phyloP scores from a whole-genome alignment of 2,329 filamentous ascomycete species.

The Epichloe sibirici region DNA sequence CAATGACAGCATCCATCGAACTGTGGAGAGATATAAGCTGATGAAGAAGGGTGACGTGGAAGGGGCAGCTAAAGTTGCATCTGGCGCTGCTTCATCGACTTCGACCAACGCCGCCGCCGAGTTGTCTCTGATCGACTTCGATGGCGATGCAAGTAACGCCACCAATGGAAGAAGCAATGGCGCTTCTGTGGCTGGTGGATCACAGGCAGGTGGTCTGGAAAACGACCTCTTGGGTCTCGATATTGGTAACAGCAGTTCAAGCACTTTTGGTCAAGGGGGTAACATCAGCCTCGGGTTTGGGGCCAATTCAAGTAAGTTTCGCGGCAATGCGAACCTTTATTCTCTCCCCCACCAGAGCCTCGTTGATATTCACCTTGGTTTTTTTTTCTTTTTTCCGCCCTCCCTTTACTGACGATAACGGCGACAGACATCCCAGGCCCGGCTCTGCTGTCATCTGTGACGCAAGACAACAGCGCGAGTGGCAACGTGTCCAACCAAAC shows the following conservation, averaged over 20 bases:
- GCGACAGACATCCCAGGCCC: slow-evolving; percentile 49
- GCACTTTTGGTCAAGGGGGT: slow-evolving; percentile 59
- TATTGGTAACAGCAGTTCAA: slow-evolving; percentile 48
- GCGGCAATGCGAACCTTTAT: neutral
- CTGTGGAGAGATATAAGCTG: slow-evolving; percentile 87
- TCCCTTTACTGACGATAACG: slow-evolving; percentile 9
- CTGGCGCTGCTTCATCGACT: slow-evolving; percentile 62
- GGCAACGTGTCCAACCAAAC: slow-evolving; percentile 28
- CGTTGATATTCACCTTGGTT: neutral
- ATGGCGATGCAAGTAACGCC: slow-evolving; percentile 45
- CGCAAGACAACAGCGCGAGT: slow-evolving; percentile 46
- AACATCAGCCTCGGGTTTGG: slow-evolving; percentile 75
- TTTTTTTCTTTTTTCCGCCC: neutral
- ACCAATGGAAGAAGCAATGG: slow-evolving; percentile 35
- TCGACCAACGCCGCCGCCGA: slow-evolving; percentile 43
- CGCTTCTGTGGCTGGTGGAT: slow-evolving; percentile 21
- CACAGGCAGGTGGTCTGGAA: slow-evolving; percentile 57
- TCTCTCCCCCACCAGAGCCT: too few relatives aligned
- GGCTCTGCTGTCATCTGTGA: slow-evolving; percentile 51
- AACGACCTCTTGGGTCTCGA: slow-evolving; percentile 86
- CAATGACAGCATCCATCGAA: slow-evolving; percentile 97
- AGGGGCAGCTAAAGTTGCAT: slow-evolving; percentile 69
- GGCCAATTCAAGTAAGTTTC: slow-evolving; percentile 48
- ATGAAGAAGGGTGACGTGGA: slow-evolving; percentile 92
- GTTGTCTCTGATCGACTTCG: slow-evolving; percentile 88